Base-by-base conservation (phyloP, 495 filamentous ascomycete genomes). In the Antarctomyces pellizariae region DNA sequence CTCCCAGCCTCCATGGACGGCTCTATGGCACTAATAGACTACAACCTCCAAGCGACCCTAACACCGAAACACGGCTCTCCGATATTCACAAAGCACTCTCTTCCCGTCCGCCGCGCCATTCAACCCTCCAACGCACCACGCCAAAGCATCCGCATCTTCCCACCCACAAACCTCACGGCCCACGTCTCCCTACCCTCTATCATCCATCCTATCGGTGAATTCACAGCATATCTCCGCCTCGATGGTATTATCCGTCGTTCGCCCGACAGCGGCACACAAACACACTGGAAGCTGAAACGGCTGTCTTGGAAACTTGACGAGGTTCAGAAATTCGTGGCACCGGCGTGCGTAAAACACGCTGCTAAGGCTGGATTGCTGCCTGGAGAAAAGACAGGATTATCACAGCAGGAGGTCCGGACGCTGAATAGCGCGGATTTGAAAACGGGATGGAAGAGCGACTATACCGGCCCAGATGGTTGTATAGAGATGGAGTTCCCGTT, bases 401-500 rank as follows among this genome's bases (percentile, higher is more conserved):
- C 71, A 24, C 77, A 91, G 39, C 62, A 75, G 20, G 75, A 92
- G 32, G 62, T 62, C 3, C 69, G 74, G 17, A 64, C 69, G 30
- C 66, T 95, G 36, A 78, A 67, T 14, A 55, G 57, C 31, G 71
- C 69, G 2, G 78, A 84, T 37, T 44, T 84, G 37, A 78, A 76
- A 49, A 56, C 40, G 3, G 84, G 84, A n/a, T 99, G 86, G 86
- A 99, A 99, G 50, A 68, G 71, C n/a, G 82, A 92, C 47, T 95
- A 79, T 43, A 61, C 59, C 17, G 57, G 54, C 12, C 49, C 53
- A 2, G 73, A 73, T 31, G 75, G 75, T 31, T 59, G 59, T 33
- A 76, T 92, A 40, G 76, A 80, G 36, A 59, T 79, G 49, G 77
- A 91, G 42, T 73, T 93, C 48, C 61, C 71, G 22, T 78, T 72